Evolutionary conservation across 148 eudicot genomes (phyloP), one percentile per base, ranked within the genome.

Genomic region (Vaccinium macrocarpon): DNA sequence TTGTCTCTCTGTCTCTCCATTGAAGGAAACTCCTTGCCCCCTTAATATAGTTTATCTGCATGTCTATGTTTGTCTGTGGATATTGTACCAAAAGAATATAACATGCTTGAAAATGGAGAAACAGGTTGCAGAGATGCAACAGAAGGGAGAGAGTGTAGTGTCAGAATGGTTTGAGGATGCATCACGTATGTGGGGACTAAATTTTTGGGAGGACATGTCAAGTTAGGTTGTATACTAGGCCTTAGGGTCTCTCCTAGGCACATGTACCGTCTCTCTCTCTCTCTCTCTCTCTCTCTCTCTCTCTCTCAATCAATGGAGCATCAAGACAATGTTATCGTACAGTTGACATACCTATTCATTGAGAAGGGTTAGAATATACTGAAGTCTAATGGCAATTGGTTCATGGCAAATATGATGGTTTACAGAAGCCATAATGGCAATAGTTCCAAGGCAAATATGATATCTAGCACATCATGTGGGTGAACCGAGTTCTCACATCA

Each of bases 401-500:
- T 14, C 12, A 52, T 10, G 14, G 55, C 55, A 12, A 55, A 55
- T 55, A 55, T 55, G 59, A 55, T 3, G 42, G 42, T 38, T 38
- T 38, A 38, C 6, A 38, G 42, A 38, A 38, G 42, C 42, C 42
- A 38, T 38, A 38, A 38, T 38, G 42, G 42, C 42, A 38, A 38
- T 38, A 3, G 42, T 38, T 38, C 42, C 42, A 38, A 38, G 42
- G 42, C 42, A 38, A 38, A 38, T 38, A 38, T 38, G 42, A 3
- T 38, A 3, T 38, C 42, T 38, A 38, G 42, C 42, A 38, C 42
- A 38, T 3, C 42, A 32, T 32, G 68, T 84, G 11, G 90, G 90
- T n/a, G 93, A 88, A 76, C 68, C 90, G 8, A 87, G 92, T 84
- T 91, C 91, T 1, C 62, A 82, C 62, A 71, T 55, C 14, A 42